Evolutionary conservation across 805 yeast genomes (phyloP).

Genomic region (Cyberlindnera bimundalis): DNA sequence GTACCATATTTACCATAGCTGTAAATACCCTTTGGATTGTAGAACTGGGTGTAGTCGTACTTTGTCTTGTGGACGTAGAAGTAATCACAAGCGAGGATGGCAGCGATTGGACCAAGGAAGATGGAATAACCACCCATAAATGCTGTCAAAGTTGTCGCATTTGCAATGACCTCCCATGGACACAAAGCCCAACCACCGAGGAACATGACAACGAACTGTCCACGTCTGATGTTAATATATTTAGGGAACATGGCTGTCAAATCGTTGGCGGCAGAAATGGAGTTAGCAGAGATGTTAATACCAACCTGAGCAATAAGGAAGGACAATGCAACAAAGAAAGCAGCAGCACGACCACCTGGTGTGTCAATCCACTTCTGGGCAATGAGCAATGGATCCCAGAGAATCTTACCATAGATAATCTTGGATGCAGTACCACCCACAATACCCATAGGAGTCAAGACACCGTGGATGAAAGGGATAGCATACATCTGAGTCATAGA

Average conservation of each 20-base stretch:
- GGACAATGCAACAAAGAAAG: constrained; percentile 62
- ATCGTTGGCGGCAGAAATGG: constrained; percentile 66
- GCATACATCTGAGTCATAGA: constrained; percentile 15
- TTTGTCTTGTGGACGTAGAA: constrained; percentile 13
- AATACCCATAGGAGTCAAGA: constrained; percentile 17
- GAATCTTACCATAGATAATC: constrained; percentile 18
- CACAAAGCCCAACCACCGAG: constrained; percentile 19
- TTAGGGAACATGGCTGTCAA: constrained; percentile 62
- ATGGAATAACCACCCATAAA: constrained; percentile 20
- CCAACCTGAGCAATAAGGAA: constrained; percentile 75
- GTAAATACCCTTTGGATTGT: constrained; percentile 13
- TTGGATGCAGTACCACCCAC: constrained; percentile 16
- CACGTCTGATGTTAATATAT: constrained; percentile 63
- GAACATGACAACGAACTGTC: constrained; percentile 13
- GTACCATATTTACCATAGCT: constrained; percentile 11
- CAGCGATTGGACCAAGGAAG: constrained; percentile 19
- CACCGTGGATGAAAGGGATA: constrained; percentile 16
- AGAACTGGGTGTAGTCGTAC: constrained; percentile 9
- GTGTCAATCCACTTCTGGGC: constrained; percentile 18
- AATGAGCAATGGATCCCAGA: constrained; percentile 21
- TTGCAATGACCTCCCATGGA: constrained; percentile 17
- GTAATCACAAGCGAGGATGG: constrained; percentile 15
- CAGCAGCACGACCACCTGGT: constrained; percentile 68
- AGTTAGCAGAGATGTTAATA: constrained; percentile 68
- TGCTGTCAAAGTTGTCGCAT: constrained; percentile 14